Evolutionary conservation across 1,139 yeast genomes (phyloP), one percentile per base, ranked within the genome.

Genomic region (Suhomyces choctaworum): DNA sequence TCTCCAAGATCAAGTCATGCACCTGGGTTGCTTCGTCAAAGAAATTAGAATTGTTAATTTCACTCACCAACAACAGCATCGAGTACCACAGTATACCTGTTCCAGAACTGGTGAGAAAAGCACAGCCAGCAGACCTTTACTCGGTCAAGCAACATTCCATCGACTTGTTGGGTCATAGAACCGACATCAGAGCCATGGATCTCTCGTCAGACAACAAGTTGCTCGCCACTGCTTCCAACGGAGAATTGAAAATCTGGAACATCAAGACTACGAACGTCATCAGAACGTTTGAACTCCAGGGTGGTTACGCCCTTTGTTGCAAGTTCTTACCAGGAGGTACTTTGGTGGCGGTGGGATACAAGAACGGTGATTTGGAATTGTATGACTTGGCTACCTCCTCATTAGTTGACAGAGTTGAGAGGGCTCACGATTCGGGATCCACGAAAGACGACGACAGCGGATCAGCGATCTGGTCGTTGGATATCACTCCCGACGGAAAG

Each of bases 281-380:
- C 37, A 74, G 98, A 52, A 84, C 95, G 0, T 84, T 92, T 54
- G 50, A 45, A 9, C 54, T 68, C 34, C 89, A 83, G 24, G 79
- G 95, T 48, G 97, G 97, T 2, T 89, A 90, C 55, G 88, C 95
- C 1, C 69, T 92, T 34, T 76, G 90, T 44, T 75, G 88, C 42
- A 77, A 80, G 50, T 89, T 94, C 51, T 67, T 94, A 38, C 97
- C 97, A 0, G 97, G 97, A 46, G 96, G 95, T 36, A 73, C 90
- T 1, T 68, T 92, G 43, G 80, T 90, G 24, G 87, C 86, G 11
- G 78, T 87, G n/a, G 97, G 97, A 26, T 89, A 92, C 39, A 89
- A 90, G 57, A 78, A 79, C 44, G 99, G 99, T 33, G 80, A 79
- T 39, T 62, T 92, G 41, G 94, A 87, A 52, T 68, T 92, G 32